These are phyloP conservation scores for Cladophialophora bantiana DNA, from an alignment of 2,329 filamentous ascomycete species.

Conservation along the genomic window DNA sequence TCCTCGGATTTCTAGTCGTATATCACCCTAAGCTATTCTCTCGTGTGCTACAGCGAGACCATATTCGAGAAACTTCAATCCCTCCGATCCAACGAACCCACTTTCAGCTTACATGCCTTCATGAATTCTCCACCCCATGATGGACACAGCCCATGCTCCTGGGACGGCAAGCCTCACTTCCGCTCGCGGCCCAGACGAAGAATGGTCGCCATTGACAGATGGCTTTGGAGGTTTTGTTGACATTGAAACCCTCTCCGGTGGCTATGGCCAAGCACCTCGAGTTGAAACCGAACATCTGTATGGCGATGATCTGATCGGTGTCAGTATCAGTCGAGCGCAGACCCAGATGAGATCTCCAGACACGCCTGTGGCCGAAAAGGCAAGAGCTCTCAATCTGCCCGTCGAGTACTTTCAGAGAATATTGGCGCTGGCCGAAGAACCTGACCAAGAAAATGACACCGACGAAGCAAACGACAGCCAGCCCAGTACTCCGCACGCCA, in stretches of 20 bases:
- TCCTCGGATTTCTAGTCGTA: constrained; percentile 1
- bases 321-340: constrained; percentile 66
- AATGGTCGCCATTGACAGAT: constrained; percentile 16
- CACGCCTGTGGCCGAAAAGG: constrained; percentile 66
- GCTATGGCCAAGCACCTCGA: constrained; percentile 1
- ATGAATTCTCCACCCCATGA: constrained; percentile 24
- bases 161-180: constrained; percentile 26
- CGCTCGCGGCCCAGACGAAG: constrained; percentile 22
- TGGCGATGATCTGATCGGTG: constrained; percentile 57
- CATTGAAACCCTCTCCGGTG: constrained; percentile 12
- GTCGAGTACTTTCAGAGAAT: constrained; percentile 27
- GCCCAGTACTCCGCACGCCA: background rate
- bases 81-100: background rate
- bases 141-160: constrained; percentile 31
- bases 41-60: background rate
- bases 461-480: constrained; percentile 19
- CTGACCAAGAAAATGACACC: constrained; percentile 17
- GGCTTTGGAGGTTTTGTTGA: constrained; percentile 17
- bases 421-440: constrained; percentile 16
- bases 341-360: constrained; percentile 63
- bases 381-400: constrained; percentile 57
- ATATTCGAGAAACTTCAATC: background rate
- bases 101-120: constrained; percentile 15
- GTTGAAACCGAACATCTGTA: constrained; percentile 27
- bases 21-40: constrained; percentile 6